Evolutionary conservation across 371 early-diverging fungal genomes (phyloP).

Genomic region (Mortierella sp.): DNA sequence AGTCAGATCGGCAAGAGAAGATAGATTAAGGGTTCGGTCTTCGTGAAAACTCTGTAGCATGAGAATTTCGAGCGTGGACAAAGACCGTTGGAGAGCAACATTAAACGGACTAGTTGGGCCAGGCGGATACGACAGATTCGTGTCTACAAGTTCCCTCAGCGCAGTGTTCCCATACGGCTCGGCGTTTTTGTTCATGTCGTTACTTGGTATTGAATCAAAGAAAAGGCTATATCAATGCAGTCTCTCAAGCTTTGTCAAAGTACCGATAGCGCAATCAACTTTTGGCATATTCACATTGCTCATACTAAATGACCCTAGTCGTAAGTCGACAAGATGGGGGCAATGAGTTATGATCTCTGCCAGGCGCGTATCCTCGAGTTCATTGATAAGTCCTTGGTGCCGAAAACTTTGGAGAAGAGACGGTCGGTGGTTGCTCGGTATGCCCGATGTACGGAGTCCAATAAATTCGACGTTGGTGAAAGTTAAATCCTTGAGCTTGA

Average conservation of each 20-base stretch:
- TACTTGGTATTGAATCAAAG: accelerated
- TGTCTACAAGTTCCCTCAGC: background rate
- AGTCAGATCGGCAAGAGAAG: no score
- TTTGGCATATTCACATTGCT: background rate
- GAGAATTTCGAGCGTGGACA: background rate
- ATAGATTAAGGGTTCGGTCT: no score
- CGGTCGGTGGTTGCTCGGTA: background rate
- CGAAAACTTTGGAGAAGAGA: background rate
- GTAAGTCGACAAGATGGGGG: background rate
- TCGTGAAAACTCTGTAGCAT: accelerated
- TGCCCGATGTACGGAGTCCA: background rate
- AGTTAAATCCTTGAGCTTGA: background rate
- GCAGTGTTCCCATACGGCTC: background rate
- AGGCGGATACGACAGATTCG: background rate
- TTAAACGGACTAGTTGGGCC: background rate
- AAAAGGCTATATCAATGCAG: background rate
- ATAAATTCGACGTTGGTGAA: background rate
- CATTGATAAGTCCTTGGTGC: background rate
- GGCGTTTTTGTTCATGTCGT: background rate
- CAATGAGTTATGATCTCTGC: background rate
- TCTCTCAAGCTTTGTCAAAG: background rate
- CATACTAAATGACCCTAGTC: background rate
- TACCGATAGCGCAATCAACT: background rate
- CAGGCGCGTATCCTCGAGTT: background rate
- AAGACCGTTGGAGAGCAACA: background rate